Percentiles rank a stretch among this genome's conserved stretches.
Conservation (phyloP, 2,329 filamentous ascomycete genomes). For the Botrytis aclada region DNA sequence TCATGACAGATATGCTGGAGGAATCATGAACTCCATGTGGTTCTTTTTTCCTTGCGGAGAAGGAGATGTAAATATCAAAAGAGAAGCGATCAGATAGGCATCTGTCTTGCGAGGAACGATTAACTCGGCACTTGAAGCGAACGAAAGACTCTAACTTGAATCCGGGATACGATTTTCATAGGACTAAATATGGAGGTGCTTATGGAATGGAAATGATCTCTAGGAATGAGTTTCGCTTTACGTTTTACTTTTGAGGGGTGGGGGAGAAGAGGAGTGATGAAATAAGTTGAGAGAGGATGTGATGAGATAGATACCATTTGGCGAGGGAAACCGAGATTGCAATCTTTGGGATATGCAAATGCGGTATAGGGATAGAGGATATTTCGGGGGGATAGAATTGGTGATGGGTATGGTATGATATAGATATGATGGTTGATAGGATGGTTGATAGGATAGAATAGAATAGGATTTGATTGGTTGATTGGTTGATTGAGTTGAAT, state of each 20-base stretch:
- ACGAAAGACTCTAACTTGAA: not conserved
- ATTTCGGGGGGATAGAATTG: not conserved
- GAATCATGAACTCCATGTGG: constrained; percentile 4
- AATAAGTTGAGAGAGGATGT: not conserved
- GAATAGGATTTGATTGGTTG: not conserved
- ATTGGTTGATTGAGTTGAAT: not conserved
- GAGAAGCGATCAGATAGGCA: not conserved
- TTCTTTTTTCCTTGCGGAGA: not conserved
- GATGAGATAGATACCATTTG: constrained; percentile 3
- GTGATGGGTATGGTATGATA: not conserved
- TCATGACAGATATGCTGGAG: constrained; percentile 14
- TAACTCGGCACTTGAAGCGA: not conserved
- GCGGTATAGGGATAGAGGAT: not conserved
- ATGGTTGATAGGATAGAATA: not conserved
- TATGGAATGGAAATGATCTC: not conserved
- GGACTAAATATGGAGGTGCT: no score
- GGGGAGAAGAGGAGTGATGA: not conserved
- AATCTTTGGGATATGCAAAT: not conserved
- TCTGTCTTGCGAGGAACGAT: not conserved
- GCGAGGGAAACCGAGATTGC: not conserved
- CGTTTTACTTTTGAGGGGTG: not conserved
- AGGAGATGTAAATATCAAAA: not conserved
- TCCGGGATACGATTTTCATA: not conserved
- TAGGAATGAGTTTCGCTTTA: not conserved
- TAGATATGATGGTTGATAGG: not conserved